Base-by-base conservation (phyloP, 331 rosid species). In the Acacia pycnantha region DNA sequence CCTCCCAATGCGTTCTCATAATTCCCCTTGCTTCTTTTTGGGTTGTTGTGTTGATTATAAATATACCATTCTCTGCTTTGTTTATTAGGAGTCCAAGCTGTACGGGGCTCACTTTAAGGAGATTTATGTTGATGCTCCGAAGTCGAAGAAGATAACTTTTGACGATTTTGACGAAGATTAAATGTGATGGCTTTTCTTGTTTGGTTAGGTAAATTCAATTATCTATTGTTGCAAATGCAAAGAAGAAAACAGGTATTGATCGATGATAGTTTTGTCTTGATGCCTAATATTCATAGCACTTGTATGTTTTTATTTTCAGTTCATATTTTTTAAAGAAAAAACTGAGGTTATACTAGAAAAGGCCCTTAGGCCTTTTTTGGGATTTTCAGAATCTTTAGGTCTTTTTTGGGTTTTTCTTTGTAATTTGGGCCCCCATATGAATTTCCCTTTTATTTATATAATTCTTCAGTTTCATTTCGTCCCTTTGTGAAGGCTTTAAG, bases 31-130 rank as follows among this genome's bases (percentile, higher is more conserved):
- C n/a, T n/a, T n/a, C n/a, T n/a, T n/a, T n/a, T n/a, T n/a, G 40
- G 40, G 41, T 37, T 6, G 5, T 24, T 61, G 72, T 54, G 59
- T 61, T 76, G 76, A 35, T 61, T 70, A 21, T 11, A 31, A 31
- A 58, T 64, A 26, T 56, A 24, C 77, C 65, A 24, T 70, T 86
- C 76, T 54, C 13, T 69, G 31, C 37, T 81, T 2, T 58, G 35
- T 41, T 70, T 53, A 71, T 24, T 82, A 92, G 99, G 97, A 96
- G 85, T 96, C 99, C 24, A 96, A 96, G 89, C 92, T 92, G 40
- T 94, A 94, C 73, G 98, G 99, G 70, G 88, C 97, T 15, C 99
- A 94, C 92, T 96, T 90, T 77, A 96, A 89, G 89, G 98, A 96
- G 86, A 96, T 96, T 77, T 11, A 95, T 41, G 91, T 47, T 8